Base-by-base conservation (phyloP, 805 yeast genomes). In the Yarrowia sp. region DNA sequence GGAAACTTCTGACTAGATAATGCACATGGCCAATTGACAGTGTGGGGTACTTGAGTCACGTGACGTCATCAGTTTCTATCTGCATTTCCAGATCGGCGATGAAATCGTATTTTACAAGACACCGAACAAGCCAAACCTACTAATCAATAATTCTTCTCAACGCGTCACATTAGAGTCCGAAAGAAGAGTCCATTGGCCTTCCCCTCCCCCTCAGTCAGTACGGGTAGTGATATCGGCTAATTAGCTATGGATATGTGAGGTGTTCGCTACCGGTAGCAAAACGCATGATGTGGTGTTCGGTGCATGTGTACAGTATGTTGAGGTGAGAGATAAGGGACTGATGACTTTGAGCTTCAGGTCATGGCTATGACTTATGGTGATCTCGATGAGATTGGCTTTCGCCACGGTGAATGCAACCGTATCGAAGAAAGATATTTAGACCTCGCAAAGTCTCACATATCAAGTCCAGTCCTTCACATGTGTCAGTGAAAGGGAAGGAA, bases 111-210 rank as follows among this genome's bases (percentile, higher is more conserved):
- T 9, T 46, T 43, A 9, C n/a, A n/a, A 40, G 44, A 43, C 47
- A n/a, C 46, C 30, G 30, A 44, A 44, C 20, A 24, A 14, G 33
- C 15, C 47, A 19, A 49, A 49, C 53, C 53, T 49, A 49, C 55
- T 47, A 33, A 49, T 34, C 55, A 34, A 33, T 12, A n/a, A 9
- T 17, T 49, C 53, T 47, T 47, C 55, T 49, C 55, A 49, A 49
- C 55, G 55, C 55, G 55, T 49, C 39, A n/a, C 7, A 33, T 49
- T 49, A 49, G 39, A 49, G 55, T 49, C n/a, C 55, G n/a, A 49
- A 46, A 33, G 39, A 49, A 15, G 36, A 33, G 39, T n/a, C 19
- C 24, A 7, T 4, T 17, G 24, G 15, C 17, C 17, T 49, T 34
- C 55, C 55, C 55, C 55, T n/a, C 55, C 55, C 55, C 55, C 55